Evolutionary conservation across 192 early-diverging fungal genomes (phyloP), one percentile per base, ranked within the genome.

Genomic region (Coemansia sp.): DNA sequence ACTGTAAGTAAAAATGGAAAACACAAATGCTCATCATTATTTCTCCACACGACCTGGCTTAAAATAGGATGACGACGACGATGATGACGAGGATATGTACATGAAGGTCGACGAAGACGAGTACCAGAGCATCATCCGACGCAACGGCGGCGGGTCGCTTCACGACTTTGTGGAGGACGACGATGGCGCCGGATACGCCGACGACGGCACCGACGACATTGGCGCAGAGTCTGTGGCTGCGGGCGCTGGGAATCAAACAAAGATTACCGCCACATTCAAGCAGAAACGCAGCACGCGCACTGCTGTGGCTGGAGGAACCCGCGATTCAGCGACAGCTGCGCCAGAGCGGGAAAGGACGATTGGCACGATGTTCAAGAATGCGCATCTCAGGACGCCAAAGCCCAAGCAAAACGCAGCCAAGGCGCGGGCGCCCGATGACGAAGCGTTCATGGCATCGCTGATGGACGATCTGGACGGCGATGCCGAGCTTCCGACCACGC

Each of bases 101-200:
- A 75, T 68, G 66, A 67, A 68, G 19, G 72, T 80, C 18, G 76
- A 83, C 47, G 82, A 84, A 21, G 76, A 72, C 42, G 75, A 78
- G 42, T 84, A 78, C 61, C 73, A 72, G 45, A 58, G 65, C 42
- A 69, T 62, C 36, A 22, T 66, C 40, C 51, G 51, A 8, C 66
- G 67, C 18, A 47, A 56, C 4, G 37, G 22, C 47, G 60, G 60
- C 39, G 45, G 62, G 1, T 2, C 67, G 43, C 39, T 79, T 4
- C 69, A 77, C 58, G 78, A 78, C 58, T 84, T 84, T 63, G 75
- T 84, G 8, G 75, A 80, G 26, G 73, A 84, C 62, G 83, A 84
- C 54, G 75, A 80, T 36, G 76, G 74, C 10, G 55, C 67, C n/a
- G 77, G 74, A 3, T 80, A 77, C 60, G 65, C 61, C 3, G 76